Evolutionary conservation across 2,329 filamentous ascomycete species (phyloP), one percentile per base, ranked within the genome.

Genomic region (Fusarium beomiforme): DNA sequence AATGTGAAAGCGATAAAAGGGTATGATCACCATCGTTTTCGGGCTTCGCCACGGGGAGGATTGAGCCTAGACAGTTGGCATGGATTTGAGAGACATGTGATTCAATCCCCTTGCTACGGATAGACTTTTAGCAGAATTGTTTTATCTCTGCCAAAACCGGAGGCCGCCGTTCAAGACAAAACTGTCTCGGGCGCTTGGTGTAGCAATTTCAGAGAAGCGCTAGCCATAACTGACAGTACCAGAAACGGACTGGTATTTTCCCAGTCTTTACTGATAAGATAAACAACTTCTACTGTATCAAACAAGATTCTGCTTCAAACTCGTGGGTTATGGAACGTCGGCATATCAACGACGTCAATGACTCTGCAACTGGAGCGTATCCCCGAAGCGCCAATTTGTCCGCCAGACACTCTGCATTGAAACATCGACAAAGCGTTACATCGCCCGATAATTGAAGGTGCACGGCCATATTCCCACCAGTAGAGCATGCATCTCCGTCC

Each of bases 1-100:
- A 72, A 72, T 72, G 69, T 39, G 24, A 4, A 26, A 51, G 17
- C 41, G 24, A 37, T n/a, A 47, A 64, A 55, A 23, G 16, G 43
- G 6, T n/a, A 24, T 21, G 49, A 59, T 56, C 43, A 16, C 47
- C 10, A 34, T 33, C 39, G 59, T 17, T 53, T 60, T 66, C 50
- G 64, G 60, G 11, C 7, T 34, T 65, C 49, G 55, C 33, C 29
- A 50, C 23, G 11, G 26, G 21, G 24, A 39, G 33, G 46, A 44
- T 31, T 42, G 37, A 10, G 21, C 66, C 64, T 66, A 33, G 69
- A 53, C 39, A 19, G 7, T 33, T 54, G 14, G 19, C 12, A 16
- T 23, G 34, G 29, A 9, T 39, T 10, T 21, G 3, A 16, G 26
- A 2, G 8, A 11, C n/a, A 29, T 33, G 33, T 21, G 13, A 26